phyloP scores from a whole-genome alignment of 1,284 basidiomycete species.

The Fistulina hepatica region DNA sequence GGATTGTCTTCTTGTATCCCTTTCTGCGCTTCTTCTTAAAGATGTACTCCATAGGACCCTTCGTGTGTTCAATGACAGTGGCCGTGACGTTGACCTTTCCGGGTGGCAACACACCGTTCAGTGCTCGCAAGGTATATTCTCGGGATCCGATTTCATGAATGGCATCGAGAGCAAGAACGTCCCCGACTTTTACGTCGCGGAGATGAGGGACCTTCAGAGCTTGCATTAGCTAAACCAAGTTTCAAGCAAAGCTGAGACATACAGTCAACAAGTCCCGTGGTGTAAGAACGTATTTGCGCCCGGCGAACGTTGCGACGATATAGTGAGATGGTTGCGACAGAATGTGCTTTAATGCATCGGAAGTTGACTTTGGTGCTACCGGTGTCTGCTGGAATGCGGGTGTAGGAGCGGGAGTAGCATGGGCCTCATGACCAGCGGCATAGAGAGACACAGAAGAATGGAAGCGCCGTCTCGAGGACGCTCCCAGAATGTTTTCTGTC shows the following conservation, averaged over 20 bases:
- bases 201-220: conserved; percentile 87
- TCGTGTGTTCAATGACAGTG: conserved; percentile 94
- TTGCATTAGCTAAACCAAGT: no score
- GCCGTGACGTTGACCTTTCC: conserved; percentile 66
- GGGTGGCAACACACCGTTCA: conserved; percentile 49
- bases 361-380: conserved; percentile 27
- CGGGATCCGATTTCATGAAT: conserved; percentile 92
- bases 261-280: conserved; percentile 86
- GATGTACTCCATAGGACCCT: conserved; percentile 81
- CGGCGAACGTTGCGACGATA: conserved; percentile 81
- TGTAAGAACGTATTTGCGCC: conserved; percentile 80
- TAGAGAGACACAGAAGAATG: no score
- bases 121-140: conserved; percentile 84
- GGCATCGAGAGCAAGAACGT: conserved; percentile 73
- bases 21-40: conserved; percentile 98
- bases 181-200: conserved; percentile 73
- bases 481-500: no score
- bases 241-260: no score
- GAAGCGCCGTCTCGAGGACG: no score
- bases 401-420: conserved; percentile 37
- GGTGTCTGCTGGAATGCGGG: conserved; percentile 55
- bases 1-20: conserved; percentile 68
- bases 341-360: conserved; percentile 54
- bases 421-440: no score
- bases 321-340: conserved; percentile 81